Conservation (phyloP, 164 flowering plant species). For the Berberis thunbergii region DNA sequence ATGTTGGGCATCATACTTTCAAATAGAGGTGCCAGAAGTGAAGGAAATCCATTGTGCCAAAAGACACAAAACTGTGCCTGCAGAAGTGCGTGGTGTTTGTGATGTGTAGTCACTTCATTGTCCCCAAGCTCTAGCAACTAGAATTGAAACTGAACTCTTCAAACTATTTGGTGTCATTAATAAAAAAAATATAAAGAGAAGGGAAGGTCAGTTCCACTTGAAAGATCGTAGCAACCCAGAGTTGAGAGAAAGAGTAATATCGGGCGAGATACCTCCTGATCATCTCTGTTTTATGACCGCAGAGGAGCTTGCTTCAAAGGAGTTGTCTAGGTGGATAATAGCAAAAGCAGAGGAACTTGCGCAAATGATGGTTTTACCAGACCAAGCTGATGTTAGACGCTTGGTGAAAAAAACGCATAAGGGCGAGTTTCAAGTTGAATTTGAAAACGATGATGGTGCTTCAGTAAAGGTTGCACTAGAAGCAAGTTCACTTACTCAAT, state of each 20-base stretch:
- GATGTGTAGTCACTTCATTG: conserved; percentile 11
- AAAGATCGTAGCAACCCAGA: conserved; percentile 94
- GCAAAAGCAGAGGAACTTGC: conserved; percentile 97
- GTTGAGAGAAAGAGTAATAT: conserved; percentile 77
- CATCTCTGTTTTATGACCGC: conserved; percentile 89
- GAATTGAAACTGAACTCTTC: conserved; percentile 83
- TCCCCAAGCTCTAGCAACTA: conserved; percentile 49
- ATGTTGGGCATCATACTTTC: conserved; percentile 72
- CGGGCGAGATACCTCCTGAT: conserved; percentile 77
- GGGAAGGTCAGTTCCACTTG: conserved; percentile 92
- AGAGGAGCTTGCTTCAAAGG: conserved; percentile 98
- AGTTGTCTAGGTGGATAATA: conserved; percentile 92
- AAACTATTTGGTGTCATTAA: conserved; percentile 93
- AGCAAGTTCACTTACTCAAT: conserved; percentile 23
- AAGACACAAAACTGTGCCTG: conserved; percentile 20
- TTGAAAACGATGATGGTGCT: conserved; percentile 53
- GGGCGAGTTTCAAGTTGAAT: conserved; percentile 90
- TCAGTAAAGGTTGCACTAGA: conserved; percentile 64
- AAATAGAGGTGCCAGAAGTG: conserved; percentile 17
- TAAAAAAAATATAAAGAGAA: conserved; percentile 83
- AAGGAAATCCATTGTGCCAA: conserved; percentile 20
- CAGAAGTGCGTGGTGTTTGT: conserved; percentile 6
- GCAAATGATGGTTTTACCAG: conserved; percentile 90
- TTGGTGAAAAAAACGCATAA: conserved; percentile 94
- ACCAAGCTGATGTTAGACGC: conserved; percentile 82